These are phyloP conservation scores for Colletotrichum destructivum DNA, from an alignment of 2,329 filamentous ascomycete species.

Conservation along the genomic window DNA sequence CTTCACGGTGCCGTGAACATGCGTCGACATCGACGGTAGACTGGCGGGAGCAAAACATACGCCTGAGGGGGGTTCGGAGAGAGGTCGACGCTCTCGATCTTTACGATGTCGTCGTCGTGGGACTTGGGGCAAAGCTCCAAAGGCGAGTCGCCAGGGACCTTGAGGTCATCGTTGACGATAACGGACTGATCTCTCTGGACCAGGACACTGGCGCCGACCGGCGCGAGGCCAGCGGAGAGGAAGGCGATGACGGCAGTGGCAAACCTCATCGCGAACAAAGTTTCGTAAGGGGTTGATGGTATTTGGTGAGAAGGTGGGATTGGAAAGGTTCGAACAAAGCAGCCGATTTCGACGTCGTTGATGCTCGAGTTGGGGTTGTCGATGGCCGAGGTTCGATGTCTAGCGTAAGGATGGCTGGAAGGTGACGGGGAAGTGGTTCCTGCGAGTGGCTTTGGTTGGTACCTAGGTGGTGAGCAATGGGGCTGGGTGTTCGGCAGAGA, in stretches of 20 bases:
- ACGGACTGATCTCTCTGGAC: conserved; percentile 66
- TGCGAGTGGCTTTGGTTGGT: conserved; percentile 36
- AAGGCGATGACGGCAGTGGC: conserved; percentile 61
- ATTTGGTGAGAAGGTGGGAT: neutral
- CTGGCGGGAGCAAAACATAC: conserved; percentile 68
- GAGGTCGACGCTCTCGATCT: conserved; percentile 85
- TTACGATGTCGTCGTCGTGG: conserved; percentile 78
- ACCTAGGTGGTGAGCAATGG: conserved; percentile 35
- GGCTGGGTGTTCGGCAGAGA: conserved; percentile 39
- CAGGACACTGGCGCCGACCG: conserved; percentile 61
- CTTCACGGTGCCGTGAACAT: conserved; percentile 17
- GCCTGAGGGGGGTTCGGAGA: conserved; percentile 87
- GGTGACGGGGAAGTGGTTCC: conserved; percentile 34
- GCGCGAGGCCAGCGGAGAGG: conserved; percentile 61
- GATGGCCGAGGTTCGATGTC: conserved; percentile 28
- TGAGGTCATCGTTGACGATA: conserved; percentile 66
- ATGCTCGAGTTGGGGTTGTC: conserved; percentile 29
- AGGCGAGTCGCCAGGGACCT: conserved; percentile 89
- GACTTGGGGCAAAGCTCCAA: conserved; percentile 81
- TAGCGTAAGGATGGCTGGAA: conserved; percentile 40
- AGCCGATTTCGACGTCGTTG: conserved; percentile 17
- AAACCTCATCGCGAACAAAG: conserved; percentile 56
- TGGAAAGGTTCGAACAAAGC: neutral
- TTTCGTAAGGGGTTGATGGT: neutral
- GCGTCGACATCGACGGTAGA: neutral